A percentile compares a stretch with the other conserved stretches of the same genome.
Conservation (phyloP, 768 basidiomycete genomes). For the Psilocybe cyanescens region DNA sequence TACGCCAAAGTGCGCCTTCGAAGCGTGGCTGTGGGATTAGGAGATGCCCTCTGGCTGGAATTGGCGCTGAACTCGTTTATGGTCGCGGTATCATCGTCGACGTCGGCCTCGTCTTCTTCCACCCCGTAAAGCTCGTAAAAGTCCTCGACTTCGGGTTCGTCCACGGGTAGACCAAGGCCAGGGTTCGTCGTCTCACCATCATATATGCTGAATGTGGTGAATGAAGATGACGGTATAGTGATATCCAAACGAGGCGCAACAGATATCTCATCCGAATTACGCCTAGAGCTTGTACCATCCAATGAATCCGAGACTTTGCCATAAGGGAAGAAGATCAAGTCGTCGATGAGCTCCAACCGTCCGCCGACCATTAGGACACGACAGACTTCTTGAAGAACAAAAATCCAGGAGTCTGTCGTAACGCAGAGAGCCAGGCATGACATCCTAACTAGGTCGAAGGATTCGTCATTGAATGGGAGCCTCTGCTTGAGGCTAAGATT, state of each 20-base stretch:
- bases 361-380: slow-evolving; percentile 67
- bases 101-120: slow-evolving; percentile 33
- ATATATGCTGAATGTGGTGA: slow-evolving; percentile 31
- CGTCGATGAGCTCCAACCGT: slow-evolving; percentile 72
- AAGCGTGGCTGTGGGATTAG: background rate
- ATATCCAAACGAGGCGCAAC: slow-evolving; percentile 26
- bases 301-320: slow-evolving; percentile 29
- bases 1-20: background rate
- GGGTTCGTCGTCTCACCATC: slow-evolving; percentile 23
- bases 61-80: slow-evolving; percentile 8
- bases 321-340: slow-evolving; percentile 65
- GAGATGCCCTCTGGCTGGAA: background rate
- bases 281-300: slow-evolving; percentile 4
- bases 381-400: slow-evolving; percentile 59
- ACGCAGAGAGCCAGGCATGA: slow-evolving; percentile 67
- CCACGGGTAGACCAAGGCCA: slow-evolving; percentile 28
- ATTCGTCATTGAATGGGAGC: slow-evolving; percentile 61
- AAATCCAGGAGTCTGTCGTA: slow-evolving; percentile 60
- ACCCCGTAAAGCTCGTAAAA: slow-evolving; percentile 26
- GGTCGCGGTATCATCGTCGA: slow-evolving; percentile 30
- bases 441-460: slow-evolving; percentile 75
- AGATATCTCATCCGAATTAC: slow-evolving; percentile 10
- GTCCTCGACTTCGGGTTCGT: slow-evolving; percentile 25
- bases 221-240: slow-evolving; percentile 27
- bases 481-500: slow-evolving; percentile 52